phyloP scores from a whole-genome alignment of 176 grass and related monocot genomes.

The Musa troglodytarum region DNA sequence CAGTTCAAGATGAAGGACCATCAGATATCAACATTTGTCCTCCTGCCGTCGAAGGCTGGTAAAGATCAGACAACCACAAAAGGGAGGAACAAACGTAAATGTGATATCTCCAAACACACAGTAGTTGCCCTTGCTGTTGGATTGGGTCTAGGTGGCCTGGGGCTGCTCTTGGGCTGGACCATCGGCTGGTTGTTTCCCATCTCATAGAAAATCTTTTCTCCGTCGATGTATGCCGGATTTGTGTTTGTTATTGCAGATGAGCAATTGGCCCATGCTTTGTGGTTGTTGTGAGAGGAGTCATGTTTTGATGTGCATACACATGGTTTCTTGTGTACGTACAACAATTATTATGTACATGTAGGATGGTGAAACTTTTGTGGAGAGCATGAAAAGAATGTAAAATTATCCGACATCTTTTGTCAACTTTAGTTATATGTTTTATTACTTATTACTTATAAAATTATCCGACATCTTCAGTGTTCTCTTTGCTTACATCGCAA shows the following conservation, averaged over 20 bases:
- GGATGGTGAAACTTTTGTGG: too few species aligned
- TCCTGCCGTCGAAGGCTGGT: slow-evolving; percentile 33
- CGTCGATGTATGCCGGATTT: too few species aligned
- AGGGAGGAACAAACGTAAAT: slow-evolving; percentile 33
- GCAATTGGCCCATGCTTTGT: background rate
- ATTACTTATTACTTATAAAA: too few species aligned
- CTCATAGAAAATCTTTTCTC: background rate
- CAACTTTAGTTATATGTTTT: too few species aligned
- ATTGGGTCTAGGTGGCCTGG: slow-evolving; percentile 22
- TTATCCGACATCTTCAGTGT: too few species aligned
- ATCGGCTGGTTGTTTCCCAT: slow-evolving; percentile 60
- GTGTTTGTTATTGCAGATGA: background rate
- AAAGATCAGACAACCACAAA: slow-evolving; percentile 32
- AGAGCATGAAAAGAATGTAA: too few species aligned
- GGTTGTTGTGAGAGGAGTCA: too few species aligned
- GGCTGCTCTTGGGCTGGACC: slow-evolving; percentile 73
- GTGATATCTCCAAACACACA: slow-evolving; percentile 21
- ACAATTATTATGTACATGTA: too few species aligned
- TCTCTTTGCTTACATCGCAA: too few species aligned
- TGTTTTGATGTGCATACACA: too few species aligned
- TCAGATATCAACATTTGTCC: slow-evolving; percentile 48
- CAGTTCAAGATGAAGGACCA: slow-evolving; percentile 58
- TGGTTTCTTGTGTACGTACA: too few species aligned
- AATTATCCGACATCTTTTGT: too few species aligned
- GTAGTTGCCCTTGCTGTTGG: slow-evolving; percentile 49